Conservation (phyloP, 2,329 filamentous ascomycete species). For the Penicillium capsulatum region DNA sequence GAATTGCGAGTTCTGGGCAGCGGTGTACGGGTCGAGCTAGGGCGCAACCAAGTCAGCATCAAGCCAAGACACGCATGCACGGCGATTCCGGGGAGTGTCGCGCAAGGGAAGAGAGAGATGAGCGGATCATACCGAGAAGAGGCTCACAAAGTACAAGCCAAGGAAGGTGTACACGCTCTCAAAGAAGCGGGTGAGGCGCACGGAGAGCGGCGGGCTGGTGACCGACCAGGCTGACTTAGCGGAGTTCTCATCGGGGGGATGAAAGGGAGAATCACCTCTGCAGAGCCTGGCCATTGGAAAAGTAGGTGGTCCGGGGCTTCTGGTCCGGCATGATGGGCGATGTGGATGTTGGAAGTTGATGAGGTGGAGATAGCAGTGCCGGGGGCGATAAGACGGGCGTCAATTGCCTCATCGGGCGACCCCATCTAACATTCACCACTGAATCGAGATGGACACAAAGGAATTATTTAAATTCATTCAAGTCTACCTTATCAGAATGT, state of each 20-base stretch:
- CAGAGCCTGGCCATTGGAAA: slow-evolving; percentile 41
- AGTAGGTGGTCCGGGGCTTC: slow-evolving; percentile 30
- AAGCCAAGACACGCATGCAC: not conserved
- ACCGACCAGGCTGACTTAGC: slow-evolving; percentile 2
- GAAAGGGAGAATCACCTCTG: slow-evolving; percentile 25
- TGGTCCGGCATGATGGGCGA: slow-evolving; percentile 31
- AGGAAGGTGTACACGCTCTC: slow-evolving; percentile 46
- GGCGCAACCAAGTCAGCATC: slow-evolving; percentile 13
- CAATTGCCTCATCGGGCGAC: not conserved
- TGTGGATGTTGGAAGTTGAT: slow-evolving; percentile 6
- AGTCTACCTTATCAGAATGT: too few relatives aligned
- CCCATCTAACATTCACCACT: too few relatives aligned
- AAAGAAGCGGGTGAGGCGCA: slow-evolving; percentile 41
- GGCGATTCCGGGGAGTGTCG: not conserved
- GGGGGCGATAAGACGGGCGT: slow-evolving; percentile 6
- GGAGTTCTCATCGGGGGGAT: not conserved
- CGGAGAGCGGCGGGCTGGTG: slow-evolving; percentile 43
- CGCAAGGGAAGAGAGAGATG: not conserved
- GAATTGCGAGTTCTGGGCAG: slow-evolving; percentile 46
- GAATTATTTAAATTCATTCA: too few relatives aligned
- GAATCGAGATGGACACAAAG: too few relatives aligned
- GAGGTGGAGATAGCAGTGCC: slow-evolving; percentile 13
- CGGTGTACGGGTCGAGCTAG: slow-evolving; percentile 45
- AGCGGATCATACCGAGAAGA: slow-evolving; percentile 43
- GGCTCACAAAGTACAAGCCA: slow-evolving; percentile 47